Base-by-base conservation (phyloP, 805 yeast species). In the Zygosaccharomyces bailii region DNA sequence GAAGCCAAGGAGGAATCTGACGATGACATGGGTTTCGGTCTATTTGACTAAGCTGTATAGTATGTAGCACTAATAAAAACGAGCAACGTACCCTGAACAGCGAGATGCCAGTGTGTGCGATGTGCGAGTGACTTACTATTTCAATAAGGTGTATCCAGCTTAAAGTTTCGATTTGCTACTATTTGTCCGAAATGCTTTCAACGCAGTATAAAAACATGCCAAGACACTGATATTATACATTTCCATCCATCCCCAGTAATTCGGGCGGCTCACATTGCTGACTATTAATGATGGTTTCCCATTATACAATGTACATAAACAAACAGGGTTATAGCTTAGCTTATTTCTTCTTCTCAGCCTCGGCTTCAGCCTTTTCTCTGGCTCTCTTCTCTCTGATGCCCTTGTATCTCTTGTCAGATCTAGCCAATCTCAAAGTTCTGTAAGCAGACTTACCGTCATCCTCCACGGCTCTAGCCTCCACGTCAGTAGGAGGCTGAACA, bases 381-480 rank as follows among this genome's bases (percentile, higher is more conserved):
- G 96, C 96, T 79, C 96, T 86, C 95, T 91, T 93, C 72, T 83
- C 98, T 78, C 95, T 89, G 78, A 80, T 78, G 81, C 99, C 99
- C 73, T 74, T 79, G 85, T 79, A 85, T 75, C 80, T 88, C 82
- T 91, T 88, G 66, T 86, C 86, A 63, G 95, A 83, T 81, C 93
- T 86, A 59, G 98, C 98, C 67, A 78, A 74, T 78, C 98, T 87
- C 72, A 93, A 86, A 67, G 97, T 89, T 74, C 84, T 80, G 95
- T 67, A 91, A 70, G 99, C 98, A 64, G 74, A 82, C 69, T 79
- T 84, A 69, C 75, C 69, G 73, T 76, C 76, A 63, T 75, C 83
- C 61, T 75, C 82, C 63, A 93, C 96, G 63, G 95, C 95, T 79
- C 95, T 87, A 74, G 96, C 82, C 62, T 78, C 79, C 61, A 82